These are phyloP conservation scores for Aspergillus saccharolyticus DNA, from an alignment of 495 filamentous ascomycete species.

Conservation along the genomic window DNA sequence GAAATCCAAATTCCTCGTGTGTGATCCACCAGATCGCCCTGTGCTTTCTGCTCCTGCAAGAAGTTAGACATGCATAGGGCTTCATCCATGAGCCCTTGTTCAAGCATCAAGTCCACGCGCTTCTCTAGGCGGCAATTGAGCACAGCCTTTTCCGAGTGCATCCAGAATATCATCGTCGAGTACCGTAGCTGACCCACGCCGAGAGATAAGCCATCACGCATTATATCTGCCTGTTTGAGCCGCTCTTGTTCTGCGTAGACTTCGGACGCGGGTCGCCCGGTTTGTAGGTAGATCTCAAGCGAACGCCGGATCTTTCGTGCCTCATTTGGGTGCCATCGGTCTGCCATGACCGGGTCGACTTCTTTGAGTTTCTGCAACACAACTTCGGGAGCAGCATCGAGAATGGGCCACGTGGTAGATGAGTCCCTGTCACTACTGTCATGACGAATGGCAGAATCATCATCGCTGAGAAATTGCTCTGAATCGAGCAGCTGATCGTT, in stretches of 20 bases:
- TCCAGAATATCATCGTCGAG: slow-evolving; percentile 75
- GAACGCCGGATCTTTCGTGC: slow-evolving; percentile 83
- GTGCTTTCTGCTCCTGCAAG: slow-evolving; percentile 37
- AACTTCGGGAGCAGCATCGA: slow-evolving; percentile 61
- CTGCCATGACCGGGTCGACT: slow-evolving; percentile 86
- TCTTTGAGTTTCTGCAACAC: slow-evolving; percentile 66
- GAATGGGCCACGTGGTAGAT: slow-evolving; percentile 58
- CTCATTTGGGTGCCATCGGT: slow-evolving; percentile 91
- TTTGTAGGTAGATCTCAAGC: slow-evolving; percentile 80
- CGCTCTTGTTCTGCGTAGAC: slow-evolving; percentile 72
- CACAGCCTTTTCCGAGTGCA: slow-evolving; percentile 62
- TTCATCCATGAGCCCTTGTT: slow-evolving; percentile 66
- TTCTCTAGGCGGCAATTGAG: slow-evolving; percentile 65
- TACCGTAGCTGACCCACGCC: slow-evolving; percentile 41
- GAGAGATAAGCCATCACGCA: slow-evolving; percentile 10
- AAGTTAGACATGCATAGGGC: slow-evolving; percentile 57
- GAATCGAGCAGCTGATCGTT: slow-evolving; percentile 54
- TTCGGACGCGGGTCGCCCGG: slow-evolving; percentile 75
- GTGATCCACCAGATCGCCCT: slow-evolving; percentile 56
- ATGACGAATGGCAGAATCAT: slow-evolving; percentile 9
- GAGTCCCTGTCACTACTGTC: slow-evolving; percentile 5
- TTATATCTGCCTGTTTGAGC: slow-evolving; percentile 23
- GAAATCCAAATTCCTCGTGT: slow-evolving; percentile 88
- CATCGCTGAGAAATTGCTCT: slow-evolving; percentile 15
- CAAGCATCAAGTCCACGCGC: slow-evolving; percentile 79